Conservation (phyloP, 371 early-diverging fungal species). For the Apophysomyces trapeziformis region DNA sequence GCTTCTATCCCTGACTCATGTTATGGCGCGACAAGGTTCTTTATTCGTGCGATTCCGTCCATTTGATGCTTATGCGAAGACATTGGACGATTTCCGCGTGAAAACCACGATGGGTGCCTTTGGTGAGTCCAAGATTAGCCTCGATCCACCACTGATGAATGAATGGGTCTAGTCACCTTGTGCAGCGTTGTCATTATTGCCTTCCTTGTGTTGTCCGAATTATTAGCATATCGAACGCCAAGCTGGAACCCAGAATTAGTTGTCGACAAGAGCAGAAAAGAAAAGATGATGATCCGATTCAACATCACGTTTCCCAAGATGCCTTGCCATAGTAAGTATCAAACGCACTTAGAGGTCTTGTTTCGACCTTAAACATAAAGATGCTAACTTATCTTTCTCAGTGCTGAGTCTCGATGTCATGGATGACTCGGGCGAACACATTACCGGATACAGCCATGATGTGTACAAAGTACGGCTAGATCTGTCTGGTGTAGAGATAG, state of each 20-base stretch:
- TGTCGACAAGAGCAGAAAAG: slow-evolving; percentile 87
- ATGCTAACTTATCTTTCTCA: slow-evolving; percentile 20
- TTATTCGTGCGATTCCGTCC: slow-evolving; percentile 56
- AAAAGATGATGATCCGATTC: slow-evolving; percentile 87
- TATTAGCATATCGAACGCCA: slow-evolving; percentile 75
- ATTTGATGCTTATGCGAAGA: slow-evolving; percentile 96
- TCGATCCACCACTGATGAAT: background rate
- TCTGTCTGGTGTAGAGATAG: slow-evolving; percentile 67
- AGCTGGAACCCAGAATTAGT: slow-evolving; percentile 75
- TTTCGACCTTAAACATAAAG: background rate
- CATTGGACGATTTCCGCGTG: slow-evolving; percentile 93
- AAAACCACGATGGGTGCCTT: slow-evolving; percentile 87
- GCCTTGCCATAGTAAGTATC: slow-evolving; percentile 83
- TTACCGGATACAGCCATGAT: slow-evolving; percentile 78
- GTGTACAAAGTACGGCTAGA: slow-evolving; percentile 83
- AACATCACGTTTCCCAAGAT: slow-evolving; percentile 91
- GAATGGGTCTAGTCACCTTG: slow-evolving; percentile 70
- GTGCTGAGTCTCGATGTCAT: slow-evolving; percentile 92
- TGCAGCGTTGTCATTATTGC: slow-evolving; percentile 74
- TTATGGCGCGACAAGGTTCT: slow-evolving; percentile 44
- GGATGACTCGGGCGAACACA: slow-evolving; percentile 92
- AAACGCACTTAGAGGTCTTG: background rate
- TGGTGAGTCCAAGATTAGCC: slow-evolving; percentile 49
- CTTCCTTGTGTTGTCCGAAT: slow-evolving; percentile 80
- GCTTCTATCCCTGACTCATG: background rate